Conservation (phyloP, 1,284 basidiomycete species). For the Cryptococcus sp. region DNA sequence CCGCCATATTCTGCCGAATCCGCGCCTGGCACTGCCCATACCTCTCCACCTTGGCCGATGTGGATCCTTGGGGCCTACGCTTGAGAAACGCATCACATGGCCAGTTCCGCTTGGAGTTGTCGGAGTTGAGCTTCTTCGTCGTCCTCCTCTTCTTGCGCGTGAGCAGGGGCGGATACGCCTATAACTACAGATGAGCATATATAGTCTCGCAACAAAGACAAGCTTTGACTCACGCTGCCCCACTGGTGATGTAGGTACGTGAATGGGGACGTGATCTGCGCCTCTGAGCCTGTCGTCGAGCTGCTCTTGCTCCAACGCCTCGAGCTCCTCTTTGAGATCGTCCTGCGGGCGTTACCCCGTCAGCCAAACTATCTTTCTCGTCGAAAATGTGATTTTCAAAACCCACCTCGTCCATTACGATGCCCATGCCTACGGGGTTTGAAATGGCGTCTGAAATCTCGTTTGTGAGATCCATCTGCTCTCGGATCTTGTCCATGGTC, state of each 20-base stretch:
- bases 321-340: constrained; percentile 79
- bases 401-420: constrained; percentile 72
- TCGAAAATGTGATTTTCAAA: background rate
- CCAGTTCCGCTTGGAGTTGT: constrained; percentile 86
- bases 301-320: constrained; percentile 87
- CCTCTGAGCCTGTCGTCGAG: constrained; percentile 84
- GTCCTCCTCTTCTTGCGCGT: constrained; percentile 68
- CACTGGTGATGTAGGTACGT: constrained; percentile 69
- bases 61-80: no score
- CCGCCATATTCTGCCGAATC: no score
- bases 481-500: constrained; percentile 86
- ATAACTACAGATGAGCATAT: background rate
- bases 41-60: no score
- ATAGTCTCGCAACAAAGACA: constrained; percentile 54
- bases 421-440: constrained; percentile 68
- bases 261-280: constrained; percentile 87
- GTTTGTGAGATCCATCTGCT: constrained; percentile 91
- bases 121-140: constrained; percentile 92
- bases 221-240: constrained; percentile 58
- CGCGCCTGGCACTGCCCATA: no score
- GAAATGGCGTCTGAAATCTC: constrained; percentile 96
- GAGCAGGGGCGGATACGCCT: constrained; percentile 35
- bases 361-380: background rate
- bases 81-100: constrained; percentile 62
- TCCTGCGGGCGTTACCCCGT: constrained; percentile 58